A percentile compares a stretch with the other conserved stretches of the same genome.
Evolutionary conservation across 306 rosid species (phyloP).

Genomic region (Canavalia gladiata): DNA sequence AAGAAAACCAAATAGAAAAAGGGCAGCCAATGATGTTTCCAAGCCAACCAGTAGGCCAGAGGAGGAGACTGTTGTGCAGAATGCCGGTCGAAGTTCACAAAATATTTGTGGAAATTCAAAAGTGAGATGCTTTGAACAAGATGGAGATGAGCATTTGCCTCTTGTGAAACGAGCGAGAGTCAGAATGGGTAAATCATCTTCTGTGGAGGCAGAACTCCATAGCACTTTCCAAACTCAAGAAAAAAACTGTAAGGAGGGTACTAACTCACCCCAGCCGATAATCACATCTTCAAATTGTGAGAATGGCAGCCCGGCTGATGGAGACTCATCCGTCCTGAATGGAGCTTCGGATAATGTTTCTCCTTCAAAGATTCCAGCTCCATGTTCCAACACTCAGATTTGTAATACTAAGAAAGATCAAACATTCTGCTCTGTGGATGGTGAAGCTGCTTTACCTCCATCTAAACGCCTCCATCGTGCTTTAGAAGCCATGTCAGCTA

Average conservation of each 20-base stretch:
- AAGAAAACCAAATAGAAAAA: slow-evolving; percentile 86
- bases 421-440: slow-evolving; percentile 70
- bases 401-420: slow-evolving; percentile 72
- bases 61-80: slow-evolving; percentile 59
- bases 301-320: slow-evolving; percentile 56
- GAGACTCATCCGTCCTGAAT: slow-evolving; percentile 53
- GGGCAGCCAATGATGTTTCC: slow-evolving; percentile 62
- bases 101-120: slow-evolving; percentile 56
- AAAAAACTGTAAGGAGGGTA: slow-evolving; percentile 60
- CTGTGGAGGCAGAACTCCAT: slow-evolving; percentile 63
- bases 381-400: slow-evolving; percentile 53
- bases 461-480: slow-evolving; percentile 98
- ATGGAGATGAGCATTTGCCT: slow-evolving; percentile 95
- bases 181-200: slow-evolving; percentile 82
- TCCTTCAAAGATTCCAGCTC: slow-evolving; percentile 57
- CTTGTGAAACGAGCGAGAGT: slow-evolving; percentile 94
- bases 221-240: slow-evolving; percentile 55
- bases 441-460: slow-evolving; percentile 94
- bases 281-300: slow-evolving; percentile 58
- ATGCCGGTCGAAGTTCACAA: slow-evolving; percentile 61
- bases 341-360: slow-evolving; percentile 57
- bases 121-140: slow-evolving; percentile 70
- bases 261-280: slow-evolving; percentile 48
- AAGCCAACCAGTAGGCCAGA: slow-evolving; percentile 55
- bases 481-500: slow-evolving; percentile 98